Evolutionary conservation across 164 flowering plant species (phyloP).

Genomic region (Echeveria elegans): DNA sequence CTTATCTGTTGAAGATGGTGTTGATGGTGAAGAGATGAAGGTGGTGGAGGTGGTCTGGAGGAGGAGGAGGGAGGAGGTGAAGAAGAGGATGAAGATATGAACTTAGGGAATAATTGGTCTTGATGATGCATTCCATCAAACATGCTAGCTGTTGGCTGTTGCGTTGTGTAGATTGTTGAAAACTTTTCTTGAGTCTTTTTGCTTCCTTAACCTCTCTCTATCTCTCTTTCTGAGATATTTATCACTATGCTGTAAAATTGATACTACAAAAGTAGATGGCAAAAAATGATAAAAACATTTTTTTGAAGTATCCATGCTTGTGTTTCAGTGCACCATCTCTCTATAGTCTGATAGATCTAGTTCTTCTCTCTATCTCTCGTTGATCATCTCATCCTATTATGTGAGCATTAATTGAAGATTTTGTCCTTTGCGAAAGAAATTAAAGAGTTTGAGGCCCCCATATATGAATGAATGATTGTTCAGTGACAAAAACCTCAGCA

Average conservation of each 20-base stretch:
- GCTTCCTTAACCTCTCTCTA: not conserved
- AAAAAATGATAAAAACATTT: not conserved
- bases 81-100: slow-evolving; percentile 4
- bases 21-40: not conserved
- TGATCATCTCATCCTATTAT: not conserved
- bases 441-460: not conserved
- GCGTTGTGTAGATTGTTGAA: not conserved
- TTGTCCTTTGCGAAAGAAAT: not conserved
- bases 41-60: slow-evolving; percentile 2
- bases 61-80: not conserved
- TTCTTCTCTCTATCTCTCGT: not conserved
- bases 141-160: too few species aligned
- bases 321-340: not conserved
- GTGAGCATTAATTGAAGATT: not conserved
- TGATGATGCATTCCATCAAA: slow-evolving; percentile 8
- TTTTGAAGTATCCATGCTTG: not conserved
- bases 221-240: slow-evolving; percentile 2
- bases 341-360: not conserved
- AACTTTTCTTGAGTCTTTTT: not conserved
- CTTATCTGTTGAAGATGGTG: not conserved
- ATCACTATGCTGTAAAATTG: not conserved
- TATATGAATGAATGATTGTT: slow-evolving; percentile 3
- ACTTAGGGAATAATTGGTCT: slow-evolving; percentile 6
- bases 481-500: not conserved
- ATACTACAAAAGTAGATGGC: not conserved